Evolutionary conservation across 257 asterid genomes (phyloP), one percentile per base, ranked within the genome.

Genomic region (Penstemon newberryi): DNA sequence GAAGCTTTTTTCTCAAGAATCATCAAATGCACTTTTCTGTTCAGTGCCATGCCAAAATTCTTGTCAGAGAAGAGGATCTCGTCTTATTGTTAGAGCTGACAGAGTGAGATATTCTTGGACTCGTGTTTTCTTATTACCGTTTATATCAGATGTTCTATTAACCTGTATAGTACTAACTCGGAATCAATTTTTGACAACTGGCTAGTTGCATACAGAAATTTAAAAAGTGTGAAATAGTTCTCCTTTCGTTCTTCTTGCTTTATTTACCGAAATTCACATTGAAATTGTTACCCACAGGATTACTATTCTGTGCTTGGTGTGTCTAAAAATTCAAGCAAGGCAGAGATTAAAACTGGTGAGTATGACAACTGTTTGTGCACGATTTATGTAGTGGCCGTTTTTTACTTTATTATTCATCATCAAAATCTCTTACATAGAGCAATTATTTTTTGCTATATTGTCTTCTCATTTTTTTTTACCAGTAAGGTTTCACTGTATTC

Each of bases 341-440:
- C 99, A 12, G 99, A 94, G 43, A 87, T 94, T 74, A 94, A 94
- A 83, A 94, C 87, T 71, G 95, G 99, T 91, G 69, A 76, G 92
- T 84, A 38, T 57, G 56, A 25, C 33, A 25, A 25, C 33, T 25
- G 33, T 25, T 25, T 25, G 33, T 25, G 33, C 33, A 25, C 2
- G 33, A 25, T 25, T 25, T 25, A 25, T 25, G 33, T 2, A 1
- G 33, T 25, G 33, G 2, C 33, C 1, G 2, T 25, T 25, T 25
- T 25, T 25, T 25, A 25, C 33, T 25, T 25, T 25, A 25, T 25
- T 25, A 25, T 25, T 0, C 33, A 25, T 25, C 33, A 25, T 25
- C 33, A 25, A 25, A 25, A 25, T 25, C 33, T 1, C 33, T 1
- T 25, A 25, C 33, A 1, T 25, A 25, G 2, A 25, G 33, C 33